Base-by-base conservation (phyloP, 73 alveolate species). In the Paramecium pentaurelia region DNA sequence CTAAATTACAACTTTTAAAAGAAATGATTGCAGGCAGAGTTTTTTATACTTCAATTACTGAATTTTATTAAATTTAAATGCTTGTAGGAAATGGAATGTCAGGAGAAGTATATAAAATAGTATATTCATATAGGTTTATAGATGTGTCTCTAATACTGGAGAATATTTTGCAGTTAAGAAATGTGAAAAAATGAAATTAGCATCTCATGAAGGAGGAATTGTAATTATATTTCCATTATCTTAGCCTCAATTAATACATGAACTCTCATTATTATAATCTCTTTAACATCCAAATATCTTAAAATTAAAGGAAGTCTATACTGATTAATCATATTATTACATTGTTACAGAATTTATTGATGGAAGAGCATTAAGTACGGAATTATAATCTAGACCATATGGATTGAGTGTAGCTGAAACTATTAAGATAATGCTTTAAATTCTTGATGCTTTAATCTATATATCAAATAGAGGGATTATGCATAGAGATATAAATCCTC, bases 401-500 rank as follows among this genome's bases (percentile, higher is more conserved):
- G 89, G 89, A 6, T 42, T 40, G 8, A 34, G 71, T 77, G 38
- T 77, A 4, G 71, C 71, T 5, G 89, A 77, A 18, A 25, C 71
- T 8, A 77, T 77, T 77, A 37, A 44, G 27, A 77, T 77, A 6
- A 77, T 77, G 89, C 16, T 18, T 7, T 18, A 77, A 38, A 40
- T 77, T 27, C 40, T 77, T 2, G 89, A 77, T 22, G 89, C 89
- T 44, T 12, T 77, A 9, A 42, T 77, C 4, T 86, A 86, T 16
- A 58, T 86, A n/a, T 68, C 64, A 8, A 70, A 86, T 7, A 86
- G 58, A 27, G 85, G 85, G 2, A 86, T 86, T 22, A 86, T 86
- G 83, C 93, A 86, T 28, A 86, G 93, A 86, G 93, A 86, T 58
- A 28, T 86, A 1, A 86, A 86, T 58, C 93, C 93, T 4, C 68